Evolutionary conservation across 495 filamentous ascomycete genomes (phyloP), one percentile per base, ranked within the genome.

Genomic region (Pseudoneurospora amorphoporcata): DNA sequence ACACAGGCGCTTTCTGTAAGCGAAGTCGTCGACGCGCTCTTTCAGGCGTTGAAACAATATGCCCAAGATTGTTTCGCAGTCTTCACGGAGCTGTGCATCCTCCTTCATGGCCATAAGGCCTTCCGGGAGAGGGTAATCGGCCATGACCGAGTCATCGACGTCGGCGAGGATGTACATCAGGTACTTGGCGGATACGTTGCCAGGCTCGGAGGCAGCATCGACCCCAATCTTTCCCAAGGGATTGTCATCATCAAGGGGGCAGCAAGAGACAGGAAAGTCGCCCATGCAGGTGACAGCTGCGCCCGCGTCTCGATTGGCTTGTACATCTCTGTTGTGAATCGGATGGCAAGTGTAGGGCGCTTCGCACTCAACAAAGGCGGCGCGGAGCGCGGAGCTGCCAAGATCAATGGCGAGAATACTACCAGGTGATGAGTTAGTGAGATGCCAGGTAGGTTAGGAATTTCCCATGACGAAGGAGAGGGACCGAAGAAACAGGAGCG

Each of bases 91-190:
- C 47, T 29, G 42, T 14, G 16, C 16, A 8, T 43, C 19, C 5
- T 72, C 61, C 1, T 68, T 68, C 9, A 40, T 40, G 39, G 68
- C 9, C 14, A 65, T 29, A 17, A 72, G 61, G 32, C 69, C 71
- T 16, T 16, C 3, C 9, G 71, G 45, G 12, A 72, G 61, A 23
- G 71, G 71, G 29, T 72, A 69, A 68, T 69, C 10, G 8, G 37
- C 58, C 71, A 72, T 43, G 17, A 47, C 61, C 8, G 12, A 12
- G 58, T 72, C 71, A 65, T 69, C 39, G 16, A 38, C 38, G 12
- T 72, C 37, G 58, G 71, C 61, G 58, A 72, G 71, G 8, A 72
- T 40, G 38, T 72, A 72, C 71, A 72, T 72, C 23, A 72, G 16
- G 19, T 72, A 72, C 29, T 72, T 72, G 58, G 71, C 61, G 2